Percentiles rank a stretch among this genome's conserved stretches.
phyloP scores from a whole-genome alignment of 2,329 filamentous ascomycete genomes.

The Aspergillus quadricinctus region DNA sequence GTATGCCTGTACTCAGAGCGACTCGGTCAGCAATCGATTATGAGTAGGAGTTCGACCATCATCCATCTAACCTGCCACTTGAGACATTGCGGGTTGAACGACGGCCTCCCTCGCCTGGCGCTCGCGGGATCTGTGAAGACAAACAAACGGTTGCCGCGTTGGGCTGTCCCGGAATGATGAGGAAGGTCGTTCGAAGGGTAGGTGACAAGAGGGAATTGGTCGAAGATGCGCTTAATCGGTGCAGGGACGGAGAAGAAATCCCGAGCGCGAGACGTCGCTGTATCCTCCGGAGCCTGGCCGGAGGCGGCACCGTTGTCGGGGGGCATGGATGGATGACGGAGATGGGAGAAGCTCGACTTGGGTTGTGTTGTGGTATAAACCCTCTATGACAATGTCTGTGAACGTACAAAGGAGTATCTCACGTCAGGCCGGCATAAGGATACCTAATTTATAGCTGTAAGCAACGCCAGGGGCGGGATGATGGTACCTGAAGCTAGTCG shows the following conservation, averaged over 20 bases:
- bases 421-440: conserved; percentile 1
- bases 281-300: conserved; percentile 21
- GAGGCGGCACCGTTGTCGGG: conserved; percentile 19
- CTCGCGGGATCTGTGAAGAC: conserved; percentile 69
- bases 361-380: background rate
- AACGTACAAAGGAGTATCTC: background rate
- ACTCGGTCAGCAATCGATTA: conserved; percentile 1
- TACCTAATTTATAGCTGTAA: background rate
- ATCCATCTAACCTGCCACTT: conserved; percentile 76
- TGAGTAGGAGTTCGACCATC: too few species aligned
- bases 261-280: conserved; percentile 16
- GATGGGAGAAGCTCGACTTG: background rate
- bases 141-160: conserved; percentile 60
- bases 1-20: conserved; percentile 58
- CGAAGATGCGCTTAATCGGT: conserved; percentile 78
- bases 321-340: conserved; percentile 20
- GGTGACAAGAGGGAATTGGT: conserved; percentile 71
- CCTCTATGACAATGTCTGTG: background rate
- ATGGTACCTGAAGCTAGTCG: background rate
- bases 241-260: conserved; percentile 51
- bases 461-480: background rate
- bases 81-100: conserved; percentile 87
- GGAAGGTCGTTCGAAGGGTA: conserved; percentile 75
- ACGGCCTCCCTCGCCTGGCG: conserved; percentile 60
- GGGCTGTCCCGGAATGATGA: conserved; percentile 49